Conservation (phyloP, 768 basidiomycete species). For the Rubroboletus satanas region DNA sequence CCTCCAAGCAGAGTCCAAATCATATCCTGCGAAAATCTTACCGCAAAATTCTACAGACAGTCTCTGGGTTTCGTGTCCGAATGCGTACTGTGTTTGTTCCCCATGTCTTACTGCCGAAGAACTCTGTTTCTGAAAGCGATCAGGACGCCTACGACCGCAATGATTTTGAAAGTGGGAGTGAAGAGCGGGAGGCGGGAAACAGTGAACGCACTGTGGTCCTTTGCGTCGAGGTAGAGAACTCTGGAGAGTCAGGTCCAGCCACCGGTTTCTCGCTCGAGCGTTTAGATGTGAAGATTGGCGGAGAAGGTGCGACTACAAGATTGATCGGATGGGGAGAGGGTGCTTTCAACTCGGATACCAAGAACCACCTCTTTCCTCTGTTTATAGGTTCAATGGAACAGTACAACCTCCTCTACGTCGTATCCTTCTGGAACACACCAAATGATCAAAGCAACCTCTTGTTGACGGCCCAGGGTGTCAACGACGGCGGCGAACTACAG, state of each 20-base stretch:
- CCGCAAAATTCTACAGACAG: constrained; percentile 71
- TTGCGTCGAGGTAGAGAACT: constrained; percentile 89
- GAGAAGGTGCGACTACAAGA: constrained; percentile 51
- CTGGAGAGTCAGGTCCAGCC: constrained; percentile 54
- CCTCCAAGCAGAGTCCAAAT: constrained; percentile 44
- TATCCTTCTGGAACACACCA: constrained; percentile 71
- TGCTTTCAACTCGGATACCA: constrained; percentile 31
- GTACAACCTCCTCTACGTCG: constrained; percentile 84
- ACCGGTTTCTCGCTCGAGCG: constrained; percentile 74
- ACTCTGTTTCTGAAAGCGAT: constrained; percentile 16
- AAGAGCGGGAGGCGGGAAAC: constrained; percentile 58
- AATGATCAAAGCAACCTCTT: constrained; percentile 46
- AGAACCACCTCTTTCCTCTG: constrained; percentile 62
- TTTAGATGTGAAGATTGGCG: constrained; percentile 72
- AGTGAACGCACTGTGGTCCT: constrained; percentile 84
- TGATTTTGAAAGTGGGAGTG: constrained; percentile 45
- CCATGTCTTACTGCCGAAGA: constrained; percentile 64
- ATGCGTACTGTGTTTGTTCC: constrained; percentile 96
- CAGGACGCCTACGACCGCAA: constrained; percentile 31
- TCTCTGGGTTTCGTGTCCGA: constrained; percentile 82
- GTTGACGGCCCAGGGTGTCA: constrained; percentile 31
- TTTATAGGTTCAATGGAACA: constrained; percentile 70
- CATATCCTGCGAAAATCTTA: constrained; percentile 84
- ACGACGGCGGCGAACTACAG: constrained; percentile 48
- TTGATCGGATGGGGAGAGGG: constrained; percentile 49